Evolutionary conservation across 1,139 yeast species (phyloP).

Genomic region (Hemisphaericaspora lyxosophila): DNA sequence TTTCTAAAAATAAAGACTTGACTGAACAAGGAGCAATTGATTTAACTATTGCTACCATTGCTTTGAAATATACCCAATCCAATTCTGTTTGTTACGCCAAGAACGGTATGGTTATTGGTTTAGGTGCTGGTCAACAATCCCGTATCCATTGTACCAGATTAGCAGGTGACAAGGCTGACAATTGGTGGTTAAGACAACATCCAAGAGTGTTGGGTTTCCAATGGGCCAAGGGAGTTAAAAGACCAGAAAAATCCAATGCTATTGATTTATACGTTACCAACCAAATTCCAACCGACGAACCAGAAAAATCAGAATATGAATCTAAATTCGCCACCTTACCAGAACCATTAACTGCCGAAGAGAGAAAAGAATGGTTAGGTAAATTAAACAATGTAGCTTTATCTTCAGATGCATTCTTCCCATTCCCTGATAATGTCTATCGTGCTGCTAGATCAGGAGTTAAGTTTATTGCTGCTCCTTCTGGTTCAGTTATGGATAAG

Average conservation of each 20-base stretch:
- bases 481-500: conserved; percentile 97
- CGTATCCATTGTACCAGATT: conserved; percentile 98
- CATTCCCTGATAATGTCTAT: conserved; percentile 98
- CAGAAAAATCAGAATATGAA: conserved; percentile 90
- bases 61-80: conserved; percentile 95
- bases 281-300: conserved; percentile 88
- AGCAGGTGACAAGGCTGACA: conserved; percentile 99
- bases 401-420: conserved; percentile 98
- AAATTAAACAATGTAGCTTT: conserved; percentile 83
- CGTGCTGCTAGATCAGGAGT: conserved; percentile 97
- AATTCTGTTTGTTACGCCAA: conserved; percentile 98
- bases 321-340: conserved; percentile 84
- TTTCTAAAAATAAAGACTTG: conserved; percentile 79
- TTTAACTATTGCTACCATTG: conserved; percentile 94
- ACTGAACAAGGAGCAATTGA: conserved; percentile 92
- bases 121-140: conserved; percentile 99
- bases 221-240: conserved; percentile 98
- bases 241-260: conserved; percentile 98
- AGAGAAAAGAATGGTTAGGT: conserved; percentile 83
- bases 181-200: conserved; percentile 99
- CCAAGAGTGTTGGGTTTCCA: conserved; percentile 88
- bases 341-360: conserved; percentile 74
- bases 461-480: conserved; percentile 91
- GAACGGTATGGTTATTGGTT: conserved; percentile 98
- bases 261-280: conserved; percentile 89